Evolutionary conservation across 2,329 filamentous ascomycete genomes (phyloP).

Genomic region (Talaromyces sp.): DNA sequence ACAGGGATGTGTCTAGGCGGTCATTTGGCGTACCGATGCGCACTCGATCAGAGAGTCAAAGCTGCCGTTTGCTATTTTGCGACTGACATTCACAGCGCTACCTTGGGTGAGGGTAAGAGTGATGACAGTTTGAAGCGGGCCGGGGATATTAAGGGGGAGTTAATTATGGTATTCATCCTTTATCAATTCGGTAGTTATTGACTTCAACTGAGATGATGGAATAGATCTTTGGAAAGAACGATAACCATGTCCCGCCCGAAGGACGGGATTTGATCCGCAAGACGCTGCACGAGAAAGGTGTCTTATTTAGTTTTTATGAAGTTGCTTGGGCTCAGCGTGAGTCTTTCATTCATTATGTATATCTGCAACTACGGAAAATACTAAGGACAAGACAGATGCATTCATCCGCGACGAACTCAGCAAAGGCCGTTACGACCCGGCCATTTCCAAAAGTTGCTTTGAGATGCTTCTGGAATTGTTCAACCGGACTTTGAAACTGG

Average conservation of each 20-base stretch:
- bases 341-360: constrained; percentile 21
- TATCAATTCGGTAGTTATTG: background rate
- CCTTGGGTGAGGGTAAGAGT: constrained; percentile 65
- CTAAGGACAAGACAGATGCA: constrained; percentile 55
- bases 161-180: constrained; percentile 61
- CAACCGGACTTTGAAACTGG: constrained; percentile 70
- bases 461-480: constrained; percentile 88
- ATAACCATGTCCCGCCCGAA: constrained; percentile 81
- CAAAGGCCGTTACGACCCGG: constrained; percentile 91
- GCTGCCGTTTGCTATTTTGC: constrained; percentile 87
- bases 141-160: constrained; percentile 69
- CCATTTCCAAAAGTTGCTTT: constrained; percentile 81
- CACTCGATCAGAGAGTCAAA: constrained; percentile 71
- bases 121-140: constrained; percentile 63
- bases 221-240: constrained; percentile 81
- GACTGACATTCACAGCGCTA: constrained; percentile 80
- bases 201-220: too few relatives aligned
- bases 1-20: constrained; percentile 94
- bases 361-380: background rate
- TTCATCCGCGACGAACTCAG: constrained; percentile 91
- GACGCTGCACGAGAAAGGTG: constrained; percentile 72
- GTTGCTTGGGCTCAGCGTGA: constrained; percentile 83
- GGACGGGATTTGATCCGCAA: constrained; percentile 80
- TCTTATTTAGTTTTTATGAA: constrained; percentile 79
- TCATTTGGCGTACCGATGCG: constrained; percentile 72